Base-by-base conservation (phyloP, 345 rosid species). In the Triadica sebifera region DNA sequence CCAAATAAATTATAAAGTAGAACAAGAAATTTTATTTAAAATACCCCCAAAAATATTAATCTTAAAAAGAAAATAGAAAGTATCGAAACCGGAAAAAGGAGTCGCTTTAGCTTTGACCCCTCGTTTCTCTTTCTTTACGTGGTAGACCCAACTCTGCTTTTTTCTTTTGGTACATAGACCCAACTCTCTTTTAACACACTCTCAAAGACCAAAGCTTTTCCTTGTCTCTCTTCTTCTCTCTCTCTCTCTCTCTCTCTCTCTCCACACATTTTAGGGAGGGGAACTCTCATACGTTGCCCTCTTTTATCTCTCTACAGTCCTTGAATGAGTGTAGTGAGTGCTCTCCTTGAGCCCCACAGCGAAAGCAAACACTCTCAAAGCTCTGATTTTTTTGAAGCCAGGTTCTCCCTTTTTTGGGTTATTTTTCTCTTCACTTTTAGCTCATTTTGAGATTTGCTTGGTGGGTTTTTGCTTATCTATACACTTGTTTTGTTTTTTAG, bases 51-150 rank as follows among this genome's bases (percentile, higher is more conserved):
- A 29, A 29, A 29, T 29, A 29, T 29, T 29, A 29, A 29, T 29
- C 34, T 29, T 29, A 46, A 55, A 59, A 24, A 20, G 15, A 43
- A 58, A 25, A 47, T 6, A 15, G 9, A 52, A n/a, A 60, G 37
- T 34, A 25, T 58, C 8, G 62, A 58, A 78, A 51, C 37, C 63
- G 12, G 53, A 43, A 58, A 74, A 68, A 69, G 47, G 67, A 65
- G 73, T 72, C 65, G 56, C 86, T 82, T 80, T 77, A 77, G 65
- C 83, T 87, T 86, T 86, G 94, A 83, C 90, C 83, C 83, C 70
- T 67, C 57, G 51, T 80, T 74, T 73, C 64, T 74, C 81, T 77
- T 56, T 55, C 68, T 46, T 81, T 84, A 64, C 84, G 78, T 82
- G 78, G 85, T 86, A 80, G 88, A 83, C 89, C 89, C 83, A 77